phyloP scores from a whole-genome alignment of 129 eudicot genomes.

The Gnaphalium uliginosum region DNA sequence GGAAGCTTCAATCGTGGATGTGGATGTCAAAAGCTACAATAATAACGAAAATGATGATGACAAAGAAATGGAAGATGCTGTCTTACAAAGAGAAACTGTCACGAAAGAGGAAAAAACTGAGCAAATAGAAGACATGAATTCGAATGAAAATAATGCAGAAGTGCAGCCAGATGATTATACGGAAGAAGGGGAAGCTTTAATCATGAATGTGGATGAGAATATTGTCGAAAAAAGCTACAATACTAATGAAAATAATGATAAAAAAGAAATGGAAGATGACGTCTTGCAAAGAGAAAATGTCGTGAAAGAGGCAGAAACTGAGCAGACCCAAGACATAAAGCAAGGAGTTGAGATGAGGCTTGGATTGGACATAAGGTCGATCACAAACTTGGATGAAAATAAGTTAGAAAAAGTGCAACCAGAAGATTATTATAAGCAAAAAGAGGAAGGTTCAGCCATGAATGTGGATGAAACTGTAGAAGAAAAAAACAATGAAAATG shows the following conservation, averaged over 20 bases:
- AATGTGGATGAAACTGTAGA: not conserved
- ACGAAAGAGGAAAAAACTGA: too few relatives aligned
- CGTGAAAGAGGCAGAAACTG: not conserved
- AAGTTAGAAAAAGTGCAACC: not conserved
- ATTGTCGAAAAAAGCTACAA: not conserved
- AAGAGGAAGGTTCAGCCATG: not conserved
- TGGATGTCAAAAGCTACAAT: too few relatives aligned
- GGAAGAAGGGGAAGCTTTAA: not conserved
- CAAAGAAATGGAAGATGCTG: too few relatives aligned
- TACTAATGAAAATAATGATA: not conserved
- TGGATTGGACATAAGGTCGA: not conserved
- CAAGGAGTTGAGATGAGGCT: not conserved
- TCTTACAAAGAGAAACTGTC: too few relatives aligned
- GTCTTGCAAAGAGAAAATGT: not conserved
- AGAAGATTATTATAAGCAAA: not conserved
- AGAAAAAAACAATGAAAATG: too few relatives aligned
- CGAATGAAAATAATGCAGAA: too few relatives aligned
- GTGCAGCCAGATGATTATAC: not conserved
- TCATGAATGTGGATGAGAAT: not conserved
- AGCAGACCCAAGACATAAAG: not conserved
- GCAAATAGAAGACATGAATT: too few relatives aligned
- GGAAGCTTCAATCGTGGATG: too few relatives aligned
- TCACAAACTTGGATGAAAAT: not conserved
- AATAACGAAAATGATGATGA: too few relatives aligned
- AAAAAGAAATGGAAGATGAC: not conserved